Evolutionary conservation across 1,139 yeast genomes (phyloP).

Genomic region (Kodamaea plutei): DNA sequence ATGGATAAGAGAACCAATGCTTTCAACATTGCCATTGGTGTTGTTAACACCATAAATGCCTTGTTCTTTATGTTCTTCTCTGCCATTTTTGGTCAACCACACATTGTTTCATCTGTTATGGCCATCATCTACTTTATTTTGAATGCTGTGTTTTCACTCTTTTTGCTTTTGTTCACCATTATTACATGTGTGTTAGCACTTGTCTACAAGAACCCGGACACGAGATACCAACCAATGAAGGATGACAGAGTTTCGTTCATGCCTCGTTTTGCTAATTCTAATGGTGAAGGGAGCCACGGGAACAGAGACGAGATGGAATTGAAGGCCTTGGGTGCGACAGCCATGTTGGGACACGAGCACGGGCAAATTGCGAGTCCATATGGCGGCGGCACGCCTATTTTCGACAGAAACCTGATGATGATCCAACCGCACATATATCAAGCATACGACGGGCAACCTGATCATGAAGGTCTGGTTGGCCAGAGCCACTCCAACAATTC

Average conservation of each 20-base stretch:
- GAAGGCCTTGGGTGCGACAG: constrained; percentile 85
- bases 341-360: constrained; percentile 72
- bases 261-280: constrained; percentile 55
- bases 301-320: constrained; percentile 73
- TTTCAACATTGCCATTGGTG: constrained; percentile 80
- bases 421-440: too few relatives aligned
- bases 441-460: too few relatives aligned
- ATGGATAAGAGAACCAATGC: constrained; percentile 94
- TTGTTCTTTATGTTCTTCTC: constrained; percentile 87
- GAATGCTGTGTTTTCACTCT: constrained; percentile 85
- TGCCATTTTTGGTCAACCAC: constrained; percentile 77
- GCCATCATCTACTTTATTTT: constrained; percentile 88
- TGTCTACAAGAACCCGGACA: constrained; percentile 87
- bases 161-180: constrained; percentile 77
- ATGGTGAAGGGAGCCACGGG: constrained; percentile 26
- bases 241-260: constrained; percentile 93
- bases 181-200: constrained; percentile 83
- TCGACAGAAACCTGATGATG: too few relatives aligned
- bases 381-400: too few relatives aligned
- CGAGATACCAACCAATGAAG: constrained; percentile 93
- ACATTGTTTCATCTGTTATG: constrained; percentile 83
- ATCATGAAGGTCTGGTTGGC: too few relatives aligned
- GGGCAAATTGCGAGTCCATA: too few relatives aligned
- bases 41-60: constrained; percentile 77
- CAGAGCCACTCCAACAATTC: too few relatives aligned